A percentile compares a stretch with the other conserved stretches of the same genome.
phyloP scores from a whole-genome alignment of 495 filamentous ascomycete species.

The Aspergillus panamensis region DNA sequence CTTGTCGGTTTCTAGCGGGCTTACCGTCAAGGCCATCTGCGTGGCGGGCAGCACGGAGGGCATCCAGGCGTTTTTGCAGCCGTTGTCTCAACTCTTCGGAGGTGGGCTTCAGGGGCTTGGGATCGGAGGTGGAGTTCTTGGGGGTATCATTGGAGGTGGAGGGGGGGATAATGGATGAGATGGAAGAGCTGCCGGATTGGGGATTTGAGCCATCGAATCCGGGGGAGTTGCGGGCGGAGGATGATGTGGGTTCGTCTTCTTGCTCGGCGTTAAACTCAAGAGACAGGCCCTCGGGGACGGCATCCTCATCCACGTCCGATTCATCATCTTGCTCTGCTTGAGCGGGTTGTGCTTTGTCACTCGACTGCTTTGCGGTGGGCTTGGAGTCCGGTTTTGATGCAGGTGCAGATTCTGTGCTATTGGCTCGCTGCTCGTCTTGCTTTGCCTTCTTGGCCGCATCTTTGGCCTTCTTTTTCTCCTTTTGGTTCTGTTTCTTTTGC shows the following conservation, averaged over 20 bases:
- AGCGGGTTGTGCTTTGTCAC: slow-evolving; percentile 18
- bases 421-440: slow-evolving; percentile 38
- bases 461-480: slow-evolving; percentile 49
- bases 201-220: slow-evolving; percentile 57
- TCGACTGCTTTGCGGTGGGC: slow-evolving; percentile 32
- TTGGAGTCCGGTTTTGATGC: slow-evolving; percentile 16
- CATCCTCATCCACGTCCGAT: slow-evolving; percentile 35
- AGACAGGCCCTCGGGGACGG: slow-evolving; percentile 41
- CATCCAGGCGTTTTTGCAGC: slow-evolving; percentile 74
- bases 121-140: slow-evolving; percentile 31
- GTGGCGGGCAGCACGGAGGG: slow-evolving; percentile 74
- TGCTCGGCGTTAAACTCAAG: slow-evolving; percentile 39
- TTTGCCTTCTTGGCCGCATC: slow-evolving; percentile 45
- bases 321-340: slow-evolving; percentile 29
- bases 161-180: slow-evolving; percentile 64
- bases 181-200: slow-evolving; percentile 65
- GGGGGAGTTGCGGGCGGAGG: slow-evolving; percentile 58
- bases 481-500: slow-evolving; percentile 47
- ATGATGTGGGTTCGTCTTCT: slow-evolving; percentile 37
- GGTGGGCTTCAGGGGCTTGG: slow-evolving; percentile 51
- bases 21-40: slow-evolving; percentile 76
- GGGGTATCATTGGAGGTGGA: slow-evolving; percentile 36
- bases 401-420: slow-evolving; percentile 18
- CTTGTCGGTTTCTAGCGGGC: slow-evolving; percentile 76
- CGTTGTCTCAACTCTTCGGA: slow-evolving; percentile 68